These are phyloP conservation scores for Penstemon davidsonii DNA, from an alignment of 257 asterid genomes.

Conservation along the genomic window DNA sequence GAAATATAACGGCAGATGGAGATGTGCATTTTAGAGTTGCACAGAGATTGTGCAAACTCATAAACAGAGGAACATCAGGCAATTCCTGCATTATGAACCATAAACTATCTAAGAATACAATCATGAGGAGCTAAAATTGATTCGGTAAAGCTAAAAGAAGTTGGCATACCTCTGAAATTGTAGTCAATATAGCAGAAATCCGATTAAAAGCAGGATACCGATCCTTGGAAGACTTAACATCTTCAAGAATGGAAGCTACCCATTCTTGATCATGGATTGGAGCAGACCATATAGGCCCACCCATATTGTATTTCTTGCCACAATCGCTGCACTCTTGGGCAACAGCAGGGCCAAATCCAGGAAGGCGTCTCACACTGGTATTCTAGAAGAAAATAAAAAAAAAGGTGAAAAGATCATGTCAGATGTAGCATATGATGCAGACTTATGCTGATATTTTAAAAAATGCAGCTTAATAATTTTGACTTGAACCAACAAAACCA, in stretches of 20 bases:
- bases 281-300: slow-evolving; percentile 99
- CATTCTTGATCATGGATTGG: slow-evolving; percentile 95
- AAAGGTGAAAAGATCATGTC: no score
- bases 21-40: slow-evolving; percentile 91
- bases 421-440: no score
- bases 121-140: no score
- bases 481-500: no score
- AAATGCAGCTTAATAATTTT: no score
- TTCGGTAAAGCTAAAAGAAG: background rate
- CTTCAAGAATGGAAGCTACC: slow-evolving; percentile 74
- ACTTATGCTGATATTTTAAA: no score
- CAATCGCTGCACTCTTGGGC: slow-evolving; percentile 88
- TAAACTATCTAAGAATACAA: no score
- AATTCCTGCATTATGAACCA: slow-evolving; percentile 59
- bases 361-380: slow-evolving; percentile 74
- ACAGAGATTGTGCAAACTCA: slow-evolving; percentile 93
- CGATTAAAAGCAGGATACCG: slow-evolving; percentile 83
- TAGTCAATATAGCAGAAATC: slow-evolving; percentile 84
- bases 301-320: slow-evolving; percentile 95
- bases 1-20: slow-evolving; percentile 88
- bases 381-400: slow-evolving; percentile 35
- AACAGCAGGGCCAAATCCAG: slow-evolving; percentile 94
- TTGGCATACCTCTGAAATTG: slow-evolving; percentile 77
- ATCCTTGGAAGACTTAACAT: slow-evolving; percentile 64
- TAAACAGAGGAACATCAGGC: slow-evolving; percentile 83